Conservation (phyloP, 352 stramenopile genomes). For the Pythium scleroteichum region DNA sequence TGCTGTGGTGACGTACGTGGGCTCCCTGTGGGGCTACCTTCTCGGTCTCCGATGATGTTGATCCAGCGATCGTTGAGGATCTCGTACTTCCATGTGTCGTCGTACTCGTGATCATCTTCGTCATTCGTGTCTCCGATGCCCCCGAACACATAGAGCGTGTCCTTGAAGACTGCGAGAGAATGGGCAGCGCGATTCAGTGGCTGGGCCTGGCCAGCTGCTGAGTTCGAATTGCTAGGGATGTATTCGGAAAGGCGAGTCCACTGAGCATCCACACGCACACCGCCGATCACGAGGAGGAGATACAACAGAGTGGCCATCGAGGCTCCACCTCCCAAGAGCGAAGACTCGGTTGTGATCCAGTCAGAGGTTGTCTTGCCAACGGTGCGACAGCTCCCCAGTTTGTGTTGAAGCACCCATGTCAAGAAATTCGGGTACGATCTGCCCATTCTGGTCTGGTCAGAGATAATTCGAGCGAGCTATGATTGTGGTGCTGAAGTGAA, state of each 20-base stretch:
- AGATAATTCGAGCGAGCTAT: too few species aligned
- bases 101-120: slow-evolving; percentile 56
- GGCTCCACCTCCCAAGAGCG: background rate
- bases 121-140: slow-evolving; percentile 41
- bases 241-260: slow-evolving; percentile 59
- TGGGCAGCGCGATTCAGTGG: slow-evolving; percentile 59
- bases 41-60: slow-evolving; percentile 12
- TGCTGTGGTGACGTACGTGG: slow-evolving; percentile 5
- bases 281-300: background rate
- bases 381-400: too few species aligned
- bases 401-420: too few species aligned
- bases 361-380: too few species aligned
- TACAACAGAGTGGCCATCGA: background rate
- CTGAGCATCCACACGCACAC: slow-evolving; percentile 25
- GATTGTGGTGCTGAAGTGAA: too few species aligned
- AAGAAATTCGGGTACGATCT: too few species aligned
- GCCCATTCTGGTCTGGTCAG: too few species aligned
- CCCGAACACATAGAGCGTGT: slow-evolving; percentile 65
- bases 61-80: slow-evolving; percentile 15
- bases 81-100: slow-evolving; percentile 64
- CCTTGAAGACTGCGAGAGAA: slow-evolving; percentile 41
- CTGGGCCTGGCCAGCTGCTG: slow-evolving; percentile 2
- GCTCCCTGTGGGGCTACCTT: background rate
- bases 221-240: slow-evolving; percentile 1
- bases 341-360: too few species aligned